These are phyloP conservation scores for Podaxis carcinomalis DNA, from an alignment of 768 basidiomycete species.

Conservation along the genomic window DNA sequence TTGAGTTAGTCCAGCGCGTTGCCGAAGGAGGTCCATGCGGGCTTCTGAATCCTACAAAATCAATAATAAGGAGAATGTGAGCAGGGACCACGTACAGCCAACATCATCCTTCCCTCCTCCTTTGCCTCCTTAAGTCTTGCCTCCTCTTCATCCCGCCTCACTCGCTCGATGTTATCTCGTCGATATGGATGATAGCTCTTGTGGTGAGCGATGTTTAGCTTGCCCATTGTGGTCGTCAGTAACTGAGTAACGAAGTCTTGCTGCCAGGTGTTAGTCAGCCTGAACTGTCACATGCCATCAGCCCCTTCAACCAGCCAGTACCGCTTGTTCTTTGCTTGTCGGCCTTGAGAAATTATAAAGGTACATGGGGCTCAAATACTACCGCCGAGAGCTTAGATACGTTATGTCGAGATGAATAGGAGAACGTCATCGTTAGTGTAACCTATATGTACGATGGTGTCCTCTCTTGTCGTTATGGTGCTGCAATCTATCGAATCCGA, in stretches of 20 bases:
- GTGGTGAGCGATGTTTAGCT: conserved; percentile 87
- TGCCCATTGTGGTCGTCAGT: conserved; percentile 52
- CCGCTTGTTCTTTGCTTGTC: too few relatives aligned
- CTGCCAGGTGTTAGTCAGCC: too few relatives aligned
- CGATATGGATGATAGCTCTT: conserved; percentile 89
- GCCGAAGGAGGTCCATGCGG: conserved; percentile 58
- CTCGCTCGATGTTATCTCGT: conserved; percentile 78
- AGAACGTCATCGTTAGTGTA: not conserved
- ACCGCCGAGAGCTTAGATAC: not conserved
- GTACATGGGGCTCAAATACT: too few relatives aligned
- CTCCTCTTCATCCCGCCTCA: conserved; percentile 79
- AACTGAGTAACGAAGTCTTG: not conserved
- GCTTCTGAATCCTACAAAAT: conserved; percentile 71
- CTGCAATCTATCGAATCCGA: not conserved
- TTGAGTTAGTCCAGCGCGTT: conserved; percentile 46
- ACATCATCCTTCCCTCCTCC: conserved; percentile 66
- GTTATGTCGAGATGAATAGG: conserved; percentile 20
- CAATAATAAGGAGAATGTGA: conserved; percentile 10
- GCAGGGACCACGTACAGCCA: conserved; percentile 51
- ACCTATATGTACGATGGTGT: not conserved
- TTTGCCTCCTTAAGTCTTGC: conserved; percentile 60
- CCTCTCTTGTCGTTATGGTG: not conserved
- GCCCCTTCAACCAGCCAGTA: too few relatives aligned
- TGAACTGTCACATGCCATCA: too few relatives aligned
- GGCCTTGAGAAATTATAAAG: too few relatives aligned